phyloP scores from a whole-genome alignment of 208 protist genomes.

The Crithidia brevicula region DNA sequence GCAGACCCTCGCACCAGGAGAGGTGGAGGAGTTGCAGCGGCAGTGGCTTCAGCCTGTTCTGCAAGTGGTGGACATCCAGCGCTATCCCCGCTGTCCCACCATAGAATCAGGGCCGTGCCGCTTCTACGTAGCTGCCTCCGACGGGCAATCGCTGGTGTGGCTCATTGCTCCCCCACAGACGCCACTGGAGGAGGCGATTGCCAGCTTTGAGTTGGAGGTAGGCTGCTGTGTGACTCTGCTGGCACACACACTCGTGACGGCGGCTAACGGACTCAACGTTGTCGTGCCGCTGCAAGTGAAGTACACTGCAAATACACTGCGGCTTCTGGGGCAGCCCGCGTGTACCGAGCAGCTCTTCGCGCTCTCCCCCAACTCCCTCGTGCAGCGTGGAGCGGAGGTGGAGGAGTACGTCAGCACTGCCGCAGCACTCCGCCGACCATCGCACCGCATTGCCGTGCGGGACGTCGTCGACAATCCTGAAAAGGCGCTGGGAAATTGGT shows the following conservation, averaged over 20 bases:
- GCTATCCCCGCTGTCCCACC: slow-evolving; percentile 41
- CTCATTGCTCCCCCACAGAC: slow-evolving; percentile 58
- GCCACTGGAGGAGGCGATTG: slow-evolving; percentile 55
- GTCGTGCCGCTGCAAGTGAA: slow-evolving; percentile 50
- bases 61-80: slow-evolving; percentile 84
- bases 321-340: slow-evolving; percentile 63
- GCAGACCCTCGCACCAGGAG: slow-evolving; percentile 23
- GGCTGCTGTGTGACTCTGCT: slow-evolving; percentile 69
- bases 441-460: slow-evolving; percentile 33
- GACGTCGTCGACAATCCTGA: slow-evolving; percentile 47
- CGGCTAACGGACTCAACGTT: slow-evolving; percentile 74
- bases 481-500: slow-evolving; percentile 46
- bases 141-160: slow-evolving; percentile 66
- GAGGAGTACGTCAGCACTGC: not conserved
- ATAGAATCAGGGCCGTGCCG: slow-evolving; percentile 23
- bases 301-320: slow-evolving; percentile 45
- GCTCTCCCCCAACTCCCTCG: slow-evolving; percentile 51
- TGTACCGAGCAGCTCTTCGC: slow-evolving; percentile 39
- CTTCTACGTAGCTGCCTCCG: slow-evolving; percentile 83
- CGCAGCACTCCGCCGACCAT: not conserved
- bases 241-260: slow-evolving; percentile 52
- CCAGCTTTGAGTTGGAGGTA: slow-evolving; percentile 69
- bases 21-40: slow-evolving; percentile 23
- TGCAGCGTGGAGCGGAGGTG: slow-evolving; percentile 12
- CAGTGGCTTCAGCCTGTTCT: slow-evolving; percentile 57